Conservation (phyloP, 1,284 basidiomycete genomes). For the Ustilago nuda region DNA sequence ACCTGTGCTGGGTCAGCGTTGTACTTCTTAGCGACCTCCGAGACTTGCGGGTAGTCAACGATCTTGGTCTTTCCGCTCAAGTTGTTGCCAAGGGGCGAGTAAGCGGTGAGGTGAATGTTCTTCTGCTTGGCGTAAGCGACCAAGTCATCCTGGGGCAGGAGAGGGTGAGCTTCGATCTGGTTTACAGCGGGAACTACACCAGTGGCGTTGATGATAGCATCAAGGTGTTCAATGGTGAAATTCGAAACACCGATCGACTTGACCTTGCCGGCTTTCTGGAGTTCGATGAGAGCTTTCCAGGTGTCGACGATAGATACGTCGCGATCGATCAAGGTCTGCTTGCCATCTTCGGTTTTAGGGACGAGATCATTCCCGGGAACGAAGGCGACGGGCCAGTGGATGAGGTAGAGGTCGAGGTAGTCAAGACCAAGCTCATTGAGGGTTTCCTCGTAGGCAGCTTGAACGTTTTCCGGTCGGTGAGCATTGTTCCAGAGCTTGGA, state of each 20-base stretch:
- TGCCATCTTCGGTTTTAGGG: conserved; percentile 72
- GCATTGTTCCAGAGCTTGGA: conserved; percentile 76
- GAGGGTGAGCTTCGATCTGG: conserved; percentile 86
- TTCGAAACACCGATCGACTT: conserved; percentile 77
- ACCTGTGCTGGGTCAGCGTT: conserved; percentile 68
- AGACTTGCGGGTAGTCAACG: conserved; percentile 66
- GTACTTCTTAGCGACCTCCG: conserved; percentile 68
- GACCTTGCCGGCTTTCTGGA: conserved; percentile 70
- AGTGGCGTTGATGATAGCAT: conserved; percentile 80
- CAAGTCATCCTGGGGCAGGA: conserved; percentile 66
- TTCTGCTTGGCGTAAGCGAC: conserved; percentile 57
- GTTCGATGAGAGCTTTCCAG: conserved; percentile 81
- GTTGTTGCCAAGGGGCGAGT: conserved; percentile 71
- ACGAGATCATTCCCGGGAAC: conserved; percentile 69
- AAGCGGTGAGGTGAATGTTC: conserved; percentile 69
- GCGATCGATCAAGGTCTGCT: conserved; percentile 74
- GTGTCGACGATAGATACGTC: conserved; percentile 79
- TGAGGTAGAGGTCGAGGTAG: conserved; percentile 73
- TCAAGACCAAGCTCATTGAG: conserved; percentile 69
- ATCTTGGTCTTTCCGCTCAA: conserved; percentile 56
- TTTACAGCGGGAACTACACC: conserved; percentile 82
- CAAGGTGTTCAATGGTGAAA: conserved; percentile 78
- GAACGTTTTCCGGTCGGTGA: conserved; percentile 71
- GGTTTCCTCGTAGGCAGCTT: conserved; percentile 69
- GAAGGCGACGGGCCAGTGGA: conserved; percentile 84